These are phyloP conservation scores for Stephania cephalantha DNA, from an alignment of 164 flowering plant species.

Conservation along the genomic window DNA sequence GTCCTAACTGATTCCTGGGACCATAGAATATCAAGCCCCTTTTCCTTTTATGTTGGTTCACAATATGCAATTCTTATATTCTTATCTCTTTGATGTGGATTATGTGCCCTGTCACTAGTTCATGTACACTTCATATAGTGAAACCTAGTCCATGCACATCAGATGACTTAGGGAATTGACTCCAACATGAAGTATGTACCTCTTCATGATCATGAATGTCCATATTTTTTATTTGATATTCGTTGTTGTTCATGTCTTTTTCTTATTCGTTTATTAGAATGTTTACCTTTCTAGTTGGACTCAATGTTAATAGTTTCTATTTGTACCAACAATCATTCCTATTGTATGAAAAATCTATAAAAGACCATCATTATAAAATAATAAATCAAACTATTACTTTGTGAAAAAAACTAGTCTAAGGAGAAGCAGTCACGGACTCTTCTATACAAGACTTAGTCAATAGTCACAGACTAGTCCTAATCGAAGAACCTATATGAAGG, in stretches of 20 bases:
- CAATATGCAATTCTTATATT: background rate
- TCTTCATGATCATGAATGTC: no score
- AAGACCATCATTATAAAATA: no score
- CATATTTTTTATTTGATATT: background rate
- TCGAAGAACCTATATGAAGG: no score
- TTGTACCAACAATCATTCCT: no score
- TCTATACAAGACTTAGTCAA: no score
- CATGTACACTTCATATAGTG: background rate
- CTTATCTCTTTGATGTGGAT: background rate
- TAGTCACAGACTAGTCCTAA: no score
- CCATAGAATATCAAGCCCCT: background rate
- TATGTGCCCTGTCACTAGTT: background rate
- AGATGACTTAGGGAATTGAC: background rate
- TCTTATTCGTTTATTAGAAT: background rate
- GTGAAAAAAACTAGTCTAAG: no score
- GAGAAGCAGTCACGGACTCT: no score
- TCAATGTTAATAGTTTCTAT: no score
- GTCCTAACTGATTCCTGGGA: background rate
- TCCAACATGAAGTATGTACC: background rate
- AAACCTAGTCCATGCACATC: background rate
- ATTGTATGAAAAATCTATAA: no score
- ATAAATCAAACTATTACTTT: no score
- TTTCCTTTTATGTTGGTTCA: background rate
- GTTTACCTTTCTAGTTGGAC: no score
- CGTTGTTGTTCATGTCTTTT: background rate